Percentiles rank a stretch among this genome's conserved stretches.
These are phyloP conservation scores for Goffeauzyma gilvescens DNA, from an alignment of 768 basidiomycete species.

Conservation along the genomic window DNA sequence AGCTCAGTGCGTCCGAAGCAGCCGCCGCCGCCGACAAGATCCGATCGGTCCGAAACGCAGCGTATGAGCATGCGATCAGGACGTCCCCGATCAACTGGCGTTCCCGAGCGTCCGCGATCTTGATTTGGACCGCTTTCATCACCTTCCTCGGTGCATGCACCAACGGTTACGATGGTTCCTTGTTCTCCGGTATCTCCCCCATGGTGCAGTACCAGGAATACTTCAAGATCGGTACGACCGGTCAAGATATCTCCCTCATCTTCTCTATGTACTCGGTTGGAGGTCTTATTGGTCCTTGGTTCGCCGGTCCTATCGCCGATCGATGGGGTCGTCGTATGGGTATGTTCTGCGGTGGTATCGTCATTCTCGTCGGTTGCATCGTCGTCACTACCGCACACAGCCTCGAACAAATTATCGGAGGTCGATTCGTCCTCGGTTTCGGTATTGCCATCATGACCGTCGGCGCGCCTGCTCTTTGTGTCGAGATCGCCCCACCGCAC, in stretches of 20 bases:
- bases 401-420: conserved; percentile 39
- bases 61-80: too few relatives aligned
- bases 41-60: too few relatives aligned
- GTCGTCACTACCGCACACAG: conserved; percentile 37
- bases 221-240: conserved; percentile 12
- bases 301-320: conserved; percentile 5
- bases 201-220: conserved; percentile 17
- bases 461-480: conserved; percentile 36
- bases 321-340: conserved; percentile 25
- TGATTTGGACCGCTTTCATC: too few relatives aligned
- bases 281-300: conserved; percentile 4
- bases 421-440: conserved; percentile 39
- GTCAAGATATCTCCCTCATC: conserved; percentile 14
- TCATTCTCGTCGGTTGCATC: conserved; percentile 34
- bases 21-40: too few relatives aligned
- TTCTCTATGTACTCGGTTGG: conserved; percentile 17
- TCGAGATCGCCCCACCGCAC: conserved; percentile 41
- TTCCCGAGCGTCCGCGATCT: too few relatives aligned
- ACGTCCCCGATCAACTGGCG: too few relatives aligned
- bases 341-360: conserved; percentile 24
- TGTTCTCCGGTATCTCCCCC: conserved; percentile 16
- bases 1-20: too few relatives aligned
- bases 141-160: conserved; percentile 9
- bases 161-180: conserved; percentile 18
- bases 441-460: conserved; percentile 35